A percentile compares a stretch with the other conserved stretches of the same genome.
Conservation (phyloP, 768 basidiomycete species). For the Hemileccinum rubropunctum region DNA sequence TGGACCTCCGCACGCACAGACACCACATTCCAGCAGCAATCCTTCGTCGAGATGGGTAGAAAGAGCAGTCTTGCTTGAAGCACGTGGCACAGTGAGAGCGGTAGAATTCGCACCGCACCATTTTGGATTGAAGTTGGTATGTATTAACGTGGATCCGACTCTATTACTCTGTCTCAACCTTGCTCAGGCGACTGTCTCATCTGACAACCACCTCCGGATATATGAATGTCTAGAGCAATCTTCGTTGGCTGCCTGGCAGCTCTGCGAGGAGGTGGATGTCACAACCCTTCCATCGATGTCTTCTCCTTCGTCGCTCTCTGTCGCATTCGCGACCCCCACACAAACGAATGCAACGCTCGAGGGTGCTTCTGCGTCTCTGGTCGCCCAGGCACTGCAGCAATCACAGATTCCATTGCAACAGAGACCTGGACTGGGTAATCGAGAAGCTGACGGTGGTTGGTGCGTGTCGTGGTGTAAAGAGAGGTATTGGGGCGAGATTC, state of each 20-base stretch:
- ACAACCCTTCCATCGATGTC: constrained; percentile 45
- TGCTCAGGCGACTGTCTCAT: constrained; percentile 77
- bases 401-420: constrained; percentile 33
- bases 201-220: constrained; percentile 83
- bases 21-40: constrained; percentile 18
- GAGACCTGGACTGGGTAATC: constrained; percentile 51
- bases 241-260: constrained; percentile 67
- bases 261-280: constrained; percentile 76
- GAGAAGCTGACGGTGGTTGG: constrained; percentile 92
- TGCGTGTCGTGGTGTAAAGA: constrained; percentile 96
- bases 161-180: neutral
- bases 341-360: constrained; percentile 57
- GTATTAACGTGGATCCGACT: constrained; percentile 21
- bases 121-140: constrained; percentile 85
- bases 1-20: constrained; percentile 15
- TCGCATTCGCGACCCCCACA: constrained; percentile 69
- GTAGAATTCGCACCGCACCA: constrained; percentile 87
- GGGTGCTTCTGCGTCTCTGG: constrained; percentile 53
- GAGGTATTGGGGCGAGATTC: constrained; percentile 88
- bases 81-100: constrained; percentile 79
- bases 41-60: constrained; percentile 63
- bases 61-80: constrained; percentile 72
- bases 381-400: constrained; percentile 65
- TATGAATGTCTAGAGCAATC: constrained; percentile 88
- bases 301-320: constrained; percentile 47